Evolutionary conservation across 1,284 basidiomycete species (phyloP), one percentile per base, ranked within the genome.

Genomic region (Mycosarcoma mackinlayi): DNA sequence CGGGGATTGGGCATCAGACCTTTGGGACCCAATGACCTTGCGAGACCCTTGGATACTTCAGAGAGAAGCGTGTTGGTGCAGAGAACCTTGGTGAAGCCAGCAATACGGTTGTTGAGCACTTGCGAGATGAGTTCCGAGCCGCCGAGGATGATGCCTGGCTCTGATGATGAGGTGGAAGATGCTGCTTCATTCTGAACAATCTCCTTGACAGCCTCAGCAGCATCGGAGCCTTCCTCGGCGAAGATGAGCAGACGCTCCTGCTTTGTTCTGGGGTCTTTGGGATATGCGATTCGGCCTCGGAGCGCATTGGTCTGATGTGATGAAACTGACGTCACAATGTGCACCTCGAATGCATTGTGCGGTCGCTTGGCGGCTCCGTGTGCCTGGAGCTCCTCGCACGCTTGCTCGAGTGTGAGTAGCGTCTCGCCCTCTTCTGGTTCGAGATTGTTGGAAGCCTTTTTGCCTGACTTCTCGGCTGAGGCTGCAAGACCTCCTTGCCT

Each of bases 1-100:
- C 94, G 90, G 65, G 91, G 91, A 8, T 91, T 92, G 14, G 95
- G 95, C 93, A 98, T 98, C 51, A 98, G 84, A 65, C 94, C 94
- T 63, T 92, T 89, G 38, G 93, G 94, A 79, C 95, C 96, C 24
- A 98, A 87, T 61, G 92, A 88, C 73, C 94, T 89, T 30, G 94
- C 94, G 7, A 98, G 87, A 74, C 88, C 88, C 42, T 69, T 52
- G 40, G 73, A 71, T 63, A 98, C 91, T 30, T 88, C 84, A 25
- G 89, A 88, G 57, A 96, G 88, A 76, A 97, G 87, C 16, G 88
- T 87, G 4, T 92, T 88, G 0, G 92, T 93, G 50, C 90, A 91
- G 23, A 98, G 87, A 71, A 93, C 90, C 46, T 91, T 89, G 14
- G 91, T 92, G 56, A 78, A 82, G 41, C 69, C 62, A 34, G 59